These are phyloP conservation scores for Candida railenensis DNA, from an alignment of 805 yeast genomes.

Conservation along the genomic window DNA sequence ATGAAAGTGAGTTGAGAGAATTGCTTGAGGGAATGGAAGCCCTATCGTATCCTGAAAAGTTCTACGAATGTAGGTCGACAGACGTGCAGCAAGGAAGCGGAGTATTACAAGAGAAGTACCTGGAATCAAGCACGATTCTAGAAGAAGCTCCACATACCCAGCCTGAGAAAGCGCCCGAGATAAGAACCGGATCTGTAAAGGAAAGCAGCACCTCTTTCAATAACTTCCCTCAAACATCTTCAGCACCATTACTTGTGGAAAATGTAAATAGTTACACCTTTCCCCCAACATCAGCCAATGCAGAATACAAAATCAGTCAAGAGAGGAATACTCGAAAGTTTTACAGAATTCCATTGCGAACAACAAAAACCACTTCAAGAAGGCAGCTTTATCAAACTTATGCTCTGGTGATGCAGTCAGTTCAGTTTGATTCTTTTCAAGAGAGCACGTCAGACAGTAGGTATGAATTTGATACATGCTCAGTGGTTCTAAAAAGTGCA, in stretches of 20 bases:
- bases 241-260: not conserved
- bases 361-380: conserved; percentile 7
- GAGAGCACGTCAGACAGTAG: conserved; percentile 15
- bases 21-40: not conserved
- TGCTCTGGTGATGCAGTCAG: conserved; percentile 19
- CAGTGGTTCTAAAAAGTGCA: conserved; percentile 15
- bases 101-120: not conserved
- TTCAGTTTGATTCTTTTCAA: conserved; percentile 18
- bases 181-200: too few relatives aligned
- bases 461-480: conserved; percentile 23
- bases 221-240: not conserved
- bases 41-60: not conserved
- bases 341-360: not conserved
- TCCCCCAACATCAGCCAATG: not conserved
- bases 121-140: not conserved
- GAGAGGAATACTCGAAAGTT: not conserved
- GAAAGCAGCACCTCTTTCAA: too few relatives aligned
- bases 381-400: conserved; percentile 17
- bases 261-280: not conserved
- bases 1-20: not conserved
- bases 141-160: not conserved
- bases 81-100: not conserved
- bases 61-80: not conserved
- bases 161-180: too few relatives aligned
- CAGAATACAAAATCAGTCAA: not conserved